Percentiles rank a stretch among this genome's conserved stretches.
Conservation (phyloP, 805 yeast genomes). For the Ogataea dorogensis region DNA sequence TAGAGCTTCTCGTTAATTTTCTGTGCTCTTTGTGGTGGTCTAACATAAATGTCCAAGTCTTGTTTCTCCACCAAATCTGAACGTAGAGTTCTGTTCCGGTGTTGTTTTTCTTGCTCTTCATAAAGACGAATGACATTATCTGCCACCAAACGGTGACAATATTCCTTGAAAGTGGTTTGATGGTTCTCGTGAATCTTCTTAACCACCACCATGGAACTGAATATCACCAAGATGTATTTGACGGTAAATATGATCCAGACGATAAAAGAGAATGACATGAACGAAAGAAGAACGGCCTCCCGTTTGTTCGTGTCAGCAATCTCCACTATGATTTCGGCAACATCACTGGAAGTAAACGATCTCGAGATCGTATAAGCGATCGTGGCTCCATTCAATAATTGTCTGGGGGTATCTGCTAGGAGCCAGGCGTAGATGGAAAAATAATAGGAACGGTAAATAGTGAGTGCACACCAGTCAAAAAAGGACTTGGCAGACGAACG, state of each 20-base stretch:
- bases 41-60: too few species aligned
- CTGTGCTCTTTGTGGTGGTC: too few species aligned
- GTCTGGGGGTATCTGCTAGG: slow-evolving; percentile 85
- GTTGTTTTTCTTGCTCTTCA: slow-evolving; percentile 23
- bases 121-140: slow-evolving; percentile 28
- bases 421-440: slow-evolving; percentile 57
- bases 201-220: slow-evolving; percentile 25
- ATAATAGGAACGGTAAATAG: slow-evolving; percentile 62
- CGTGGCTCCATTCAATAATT: slow-evolving; percentile 77
- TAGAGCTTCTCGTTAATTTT: too few species aligned
- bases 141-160: slow-evolving; percentile 30
- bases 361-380: slow-evolving; percentile 51
- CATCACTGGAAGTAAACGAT: slow-evolving; percentile 36
- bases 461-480: slow-evolving; percentile 67
- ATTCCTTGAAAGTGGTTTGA: slow-evolving; percentile 17
- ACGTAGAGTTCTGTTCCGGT: slow-evolving; percentile 12
- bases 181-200: slow-evolving; percentile 8
- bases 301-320: slow-evolving; percentile 61
- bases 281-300: slow-evolving; percentile 69
- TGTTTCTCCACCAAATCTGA: too few species aligned
- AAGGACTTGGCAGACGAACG: slow-evolving; percentile 63
- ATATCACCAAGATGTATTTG: slow-evolving; percentile 23
- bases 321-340: slow-evolving; percentile 46
- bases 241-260: slow-evolving; percentile 66
- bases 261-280: slow-evolving; percentile 72